Base-by-base conservation (phyloP, 2,329 filamentous ascomycete species). In the Nannizziopsis arthrosporioides region DNA sequence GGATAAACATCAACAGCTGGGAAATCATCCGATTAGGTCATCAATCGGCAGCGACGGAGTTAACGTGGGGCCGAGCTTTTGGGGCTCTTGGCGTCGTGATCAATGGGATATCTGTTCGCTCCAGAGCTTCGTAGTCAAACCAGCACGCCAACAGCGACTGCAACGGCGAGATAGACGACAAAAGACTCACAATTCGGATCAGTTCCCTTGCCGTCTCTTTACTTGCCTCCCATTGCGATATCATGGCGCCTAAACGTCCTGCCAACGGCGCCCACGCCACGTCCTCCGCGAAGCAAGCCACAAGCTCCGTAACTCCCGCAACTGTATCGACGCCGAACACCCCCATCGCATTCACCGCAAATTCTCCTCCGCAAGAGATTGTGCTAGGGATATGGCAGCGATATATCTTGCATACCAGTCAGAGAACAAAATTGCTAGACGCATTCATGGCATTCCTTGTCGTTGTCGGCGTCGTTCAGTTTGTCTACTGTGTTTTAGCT, bases 361-460 rank as follows among this genome's bases (percentile, higher is more conserved):
- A 66, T 42, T 65, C 66, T 37, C 66, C 68, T 36, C 52, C 64
- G 19, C 56, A 69, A 61, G 73, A 82, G 59, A 84, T 93, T 55
- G 71, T 81, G 38, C 59, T 74, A 48, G 81, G 80, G 61, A 74
- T 95, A 57, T 84, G 82, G 76, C 72, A 80, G 58, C 80, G 86
- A 67, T 98, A 98, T 68, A 65, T 82, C 48, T 72, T 82, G 56
- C 76, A 80, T 57, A 98, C 92, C 39, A 81, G 90, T 41, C 89
- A 94, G 74, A 81, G 90, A 54, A 90, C 84, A 42, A 92, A 94
- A 76, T 77, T 98, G 53, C 77, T 96, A 53, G 92, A 98, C 66
- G 77, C 78, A 32, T 98, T 98, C 67, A 81, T 98, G 78, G 78
- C 69, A 2, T 98, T 95, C 66, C 72, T 98, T 51, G 80, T 92